Percentiles rank a stretch among this genome's conserved stretches.
Conservation (phyloP, 306 rosid species). For the Lupinus albus region DNA sequence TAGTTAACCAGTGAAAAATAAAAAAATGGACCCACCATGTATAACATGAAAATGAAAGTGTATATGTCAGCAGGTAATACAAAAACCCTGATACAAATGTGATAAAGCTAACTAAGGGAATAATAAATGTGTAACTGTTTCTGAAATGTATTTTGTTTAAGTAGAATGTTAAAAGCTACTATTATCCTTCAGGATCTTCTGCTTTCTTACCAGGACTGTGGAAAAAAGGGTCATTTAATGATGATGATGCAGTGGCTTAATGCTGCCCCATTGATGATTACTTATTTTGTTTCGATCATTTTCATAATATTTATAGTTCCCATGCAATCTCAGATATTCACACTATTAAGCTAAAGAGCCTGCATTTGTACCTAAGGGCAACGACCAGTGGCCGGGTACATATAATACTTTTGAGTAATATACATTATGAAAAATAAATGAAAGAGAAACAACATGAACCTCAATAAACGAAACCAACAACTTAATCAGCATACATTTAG, state of each 20-base stretch:
- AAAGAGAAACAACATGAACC: neutral
- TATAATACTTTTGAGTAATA: too few species aligned
- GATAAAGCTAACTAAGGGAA: neutral
- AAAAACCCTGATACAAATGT: neutral
- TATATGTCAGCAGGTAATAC: neutral
- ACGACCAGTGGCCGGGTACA: neutral
- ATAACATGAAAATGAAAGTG: neutral
- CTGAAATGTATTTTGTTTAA: neutral
- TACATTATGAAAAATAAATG: neutral
- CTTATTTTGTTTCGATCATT: conserved; percentile 7
- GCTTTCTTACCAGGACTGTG: neutral
- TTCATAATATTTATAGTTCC: conserved; percentile 25
- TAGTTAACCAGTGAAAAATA: too few species aligned
- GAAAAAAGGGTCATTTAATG: conserved; percentile 14
- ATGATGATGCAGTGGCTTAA: neutral
- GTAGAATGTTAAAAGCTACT: conserved; percentile 1
- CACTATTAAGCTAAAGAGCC: neutral
- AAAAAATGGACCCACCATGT: too few species aligned
- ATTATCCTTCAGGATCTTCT: neutral
- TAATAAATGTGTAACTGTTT: neutral
- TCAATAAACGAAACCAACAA: conserved; percentile 33
- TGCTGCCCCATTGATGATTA: neutral
- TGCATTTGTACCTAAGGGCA: conserved; percentile 21
- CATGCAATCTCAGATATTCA: conserved; percentile 37
- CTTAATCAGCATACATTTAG: neutral